Evolutionary conservation across 2,329 filamentous ascomycete genomes (phyloP).

Genomic region (Penicillium palitans): DNA sequence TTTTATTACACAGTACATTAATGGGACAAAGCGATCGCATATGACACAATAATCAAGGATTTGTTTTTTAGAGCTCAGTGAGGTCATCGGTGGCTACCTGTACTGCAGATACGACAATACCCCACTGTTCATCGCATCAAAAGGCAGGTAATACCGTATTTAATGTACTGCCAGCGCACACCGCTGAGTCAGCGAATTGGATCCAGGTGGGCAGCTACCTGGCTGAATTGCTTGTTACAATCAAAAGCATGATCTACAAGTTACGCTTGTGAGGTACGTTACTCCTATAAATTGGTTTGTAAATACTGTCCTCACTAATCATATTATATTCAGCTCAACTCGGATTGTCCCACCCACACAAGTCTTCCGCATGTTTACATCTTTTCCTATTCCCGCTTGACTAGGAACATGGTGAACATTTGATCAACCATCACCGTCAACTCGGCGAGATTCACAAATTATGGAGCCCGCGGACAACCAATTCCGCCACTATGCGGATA

Average conservation of each 20-base stretch:
- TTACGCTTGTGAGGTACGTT: background rate
- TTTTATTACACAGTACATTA: background rate
- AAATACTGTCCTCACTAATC: background rate
- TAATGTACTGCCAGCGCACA: background rate
- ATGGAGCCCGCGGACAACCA: conserved; percentile 33
- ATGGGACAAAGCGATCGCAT: background rate
- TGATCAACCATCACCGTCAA: conserved; percentile 24
- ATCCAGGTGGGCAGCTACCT: background rate
- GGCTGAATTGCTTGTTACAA: conserved; percentile 6
- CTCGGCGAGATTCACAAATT: conserved; percentile 14
- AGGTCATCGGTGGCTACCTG: conserved; percentile 28
- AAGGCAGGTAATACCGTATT: background rate
- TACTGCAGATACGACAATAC: conserved; percentile 13
- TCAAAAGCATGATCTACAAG: conserved; percentile 2
- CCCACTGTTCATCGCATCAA: background rate
- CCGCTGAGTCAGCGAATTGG: conserved; percentile 13
- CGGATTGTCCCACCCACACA: background rate
- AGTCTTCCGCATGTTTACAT: conserved; percentile 5
- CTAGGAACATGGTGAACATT: conserved; percentile 26
- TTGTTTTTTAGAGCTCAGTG: conserved; percentile 20
- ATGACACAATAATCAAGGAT: conserved; percentile 9
- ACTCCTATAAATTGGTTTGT: background rate
- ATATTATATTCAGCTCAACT: background rate
- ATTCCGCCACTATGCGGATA: conserved; percentile 22
- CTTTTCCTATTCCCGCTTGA: background rate